phyloP scores from a whole-genome alignment of 208 protist species.

The Balamuthia mandrillaris region DNA sequence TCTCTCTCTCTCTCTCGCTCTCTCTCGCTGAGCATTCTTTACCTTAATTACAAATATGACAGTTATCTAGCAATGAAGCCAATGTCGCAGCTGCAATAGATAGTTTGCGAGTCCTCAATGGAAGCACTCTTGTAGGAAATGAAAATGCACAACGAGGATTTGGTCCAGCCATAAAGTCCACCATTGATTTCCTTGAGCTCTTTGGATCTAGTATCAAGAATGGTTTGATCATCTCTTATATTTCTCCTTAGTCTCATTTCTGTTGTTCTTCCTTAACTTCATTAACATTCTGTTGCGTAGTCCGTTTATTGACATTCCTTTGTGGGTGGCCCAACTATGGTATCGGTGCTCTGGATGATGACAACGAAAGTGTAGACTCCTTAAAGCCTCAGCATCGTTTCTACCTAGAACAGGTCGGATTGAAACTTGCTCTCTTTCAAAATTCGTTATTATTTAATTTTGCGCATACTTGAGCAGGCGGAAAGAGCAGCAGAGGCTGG shows the following conservation, averaged over 20 bases:
- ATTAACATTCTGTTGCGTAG: background rate
- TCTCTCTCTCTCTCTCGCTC: background rate
- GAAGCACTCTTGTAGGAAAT: background rate
- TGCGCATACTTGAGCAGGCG: too few relatives aligned
- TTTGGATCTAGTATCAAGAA: conserved; percentile 36
- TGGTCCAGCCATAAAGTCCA: background rate
- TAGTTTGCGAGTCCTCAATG: background rate
- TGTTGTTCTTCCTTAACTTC: background rate
- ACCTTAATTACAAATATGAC: too few relatives aligned
- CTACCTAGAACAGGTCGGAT: too few relatives aligned
- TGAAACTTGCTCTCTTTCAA: too few relatives aligned
- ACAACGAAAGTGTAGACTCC: too few relatives aligned
- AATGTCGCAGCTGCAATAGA: conserved; percentile 25
- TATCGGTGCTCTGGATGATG: background rate
- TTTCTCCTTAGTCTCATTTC: background rate
- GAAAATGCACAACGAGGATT: conserved; percentile 21
- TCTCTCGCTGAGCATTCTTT: too few relatives aligned
- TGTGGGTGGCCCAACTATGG: conserved; percentile 20
- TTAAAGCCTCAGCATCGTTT: too few relatives aligned
- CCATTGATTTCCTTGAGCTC: conserved; percentile 10
- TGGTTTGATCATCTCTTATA: background rate
- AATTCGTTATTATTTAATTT: too few relatives aligned
- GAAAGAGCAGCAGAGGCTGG: background rate
- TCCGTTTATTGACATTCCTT: conserved; percentile 16
- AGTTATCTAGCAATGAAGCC: background rate